phyloP scores from a whole-genome alignment of 2,329 filamentous ascomycete species.

The Aspergillus sp. region DNA sequence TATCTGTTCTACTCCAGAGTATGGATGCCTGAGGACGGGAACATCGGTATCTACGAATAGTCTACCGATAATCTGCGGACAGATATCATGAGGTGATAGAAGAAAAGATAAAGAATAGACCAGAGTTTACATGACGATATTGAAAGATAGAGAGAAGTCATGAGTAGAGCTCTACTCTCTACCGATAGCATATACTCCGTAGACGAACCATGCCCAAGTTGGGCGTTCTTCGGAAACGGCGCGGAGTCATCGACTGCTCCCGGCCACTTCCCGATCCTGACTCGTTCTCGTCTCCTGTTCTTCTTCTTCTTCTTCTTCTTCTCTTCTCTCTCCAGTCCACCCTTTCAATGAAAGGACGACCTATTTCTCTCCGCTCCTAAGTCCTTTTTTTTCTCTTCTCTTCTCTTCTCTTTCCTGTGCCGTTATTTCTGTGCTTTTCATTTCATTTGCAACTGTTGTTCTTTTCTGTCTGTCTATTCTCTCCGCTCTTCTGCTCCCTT shows the following conservation, averaged over 20 bases:
- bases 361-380: not conserved
- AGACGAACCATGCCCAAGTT: not conserved
- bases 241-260: not conserved
- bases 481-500: not conserved
- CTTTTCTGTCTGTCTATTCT: not conserved
- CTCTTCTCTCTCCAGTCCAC: not conserved
- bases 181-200: too few species aligned
- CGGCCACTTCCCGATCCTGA: not conserved
- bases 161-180: too few species aligned
- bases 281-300: not conserved
- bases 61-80: too few species aligned
- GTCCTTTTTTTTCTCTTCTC: not conserved
- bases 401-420: not conserved
- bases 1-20: too few species aligned
- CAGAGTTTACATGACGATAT: too few species aligned
- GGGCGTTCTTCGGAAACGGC: not conserved
- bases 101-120: not conserved
- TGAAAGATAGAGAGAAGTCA: too few species aligned
- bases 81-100: not conserved
- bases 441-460: not conserved
- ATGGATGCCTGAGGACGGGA: too few species aligned
- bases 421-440: not conserved
- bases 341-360: conserved; percentile 1
- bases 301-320: conserved; percentile 1
- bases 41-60: too few species aligned